phyloP scores from a whole-genome alignment of 2,329 filamentous ascomycete genomes.

The Colletotrichum theobromicola region DNA sequence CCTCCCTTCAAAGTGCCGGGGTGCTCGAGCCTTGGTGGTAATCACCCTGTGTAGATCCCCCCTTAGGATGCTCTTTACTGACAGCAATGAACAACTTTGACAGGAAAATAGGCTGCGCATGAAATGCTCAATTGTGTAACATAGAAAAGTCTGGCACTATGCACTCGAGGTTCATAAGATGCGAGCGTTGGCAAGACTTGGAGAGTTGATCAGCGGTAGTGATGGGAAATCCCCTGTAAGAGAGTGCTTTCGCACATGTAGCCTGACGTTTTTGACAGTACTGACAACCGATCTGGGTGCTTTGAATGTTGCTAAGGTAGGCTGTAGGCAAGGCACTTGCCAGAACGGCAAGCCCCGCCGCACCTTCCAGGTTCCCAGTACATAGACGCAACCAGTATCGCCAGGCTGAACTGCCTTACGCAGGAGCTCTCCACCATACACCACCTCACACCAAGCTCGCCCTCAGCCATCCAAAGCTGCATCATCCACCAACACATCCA shows the following conservation, averaged over 20 bases:
- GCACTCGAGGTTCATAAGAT: neutral
- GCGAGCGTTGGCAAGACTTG: neutral
- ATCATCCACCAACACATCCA: slow-evolving; percentile 6
- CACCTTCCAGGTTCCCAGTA: neutral
- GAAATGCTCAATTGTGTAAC: neutral
- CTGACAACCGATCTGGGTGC: neutral
- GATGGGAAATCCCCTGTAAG: neutral
- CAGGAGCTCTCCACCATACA: slow-evolving; percentile 24
- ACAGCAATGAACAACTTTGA: neutral
- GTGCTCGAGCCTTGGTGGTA: neutral
- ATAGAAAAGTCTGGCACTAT: neutral
- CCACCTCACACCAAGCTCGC: slow-evolving; percentile 27
- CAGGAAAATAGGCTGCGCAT: neutral
- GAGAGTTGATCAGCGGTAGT: neutral
- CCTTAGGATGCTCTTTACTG: neutral
- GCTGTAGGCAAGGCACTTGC: neutral
- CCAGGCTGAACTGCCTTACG: slow-evolving; percentile 56
- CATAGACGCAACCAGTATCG: slow-evolving; percentile 14
- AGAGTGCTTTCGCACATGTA: neutral
- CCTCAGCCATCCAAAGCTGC: slow-evolving; percentile 25
- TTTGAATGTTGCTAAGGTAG: neutral
- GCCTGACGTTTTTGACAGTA: neutral
- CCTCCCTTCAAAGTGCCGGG: neutral
- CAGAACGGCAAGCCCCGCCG: neutral
- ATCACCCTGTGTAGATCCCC: neutral